Conservation (phyloP, 2,329 filamentous ascomycete genomes). For the Lecanicillium sp. region DNA sequence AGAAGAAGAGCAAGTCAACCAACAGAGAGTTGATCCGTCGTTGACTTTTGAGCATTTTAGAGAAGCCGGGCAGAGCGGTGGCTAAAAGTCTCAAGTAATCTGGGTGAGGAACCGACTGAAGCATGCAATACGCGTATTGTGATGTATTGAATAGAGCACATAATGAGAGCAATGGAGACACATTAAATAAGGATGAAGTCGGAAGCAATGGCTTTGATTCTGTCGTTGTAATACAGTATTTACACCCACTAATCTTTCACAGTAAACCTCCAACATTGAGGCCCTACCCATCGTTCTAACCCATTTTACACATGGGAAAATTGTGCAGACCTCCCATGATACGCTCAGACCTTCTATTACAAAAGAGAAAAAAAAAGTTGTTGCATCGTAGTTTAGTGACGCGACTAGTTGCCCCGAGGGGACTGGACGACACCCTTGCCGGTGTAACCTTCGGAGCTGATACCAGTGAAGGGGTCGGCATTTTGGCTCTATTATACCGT, state of each 20-base stretch:
- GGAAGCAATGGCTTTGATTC: slow-evolving; percentile 24
- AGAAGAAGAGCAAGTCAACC: slow-evolving; percentile 48
- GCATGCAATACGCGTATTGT: too few species aligned
- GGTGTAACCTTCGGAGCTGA: slow-evolving; percentile 68
- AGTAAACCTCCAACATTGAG: slow-evolving; percentile 10
- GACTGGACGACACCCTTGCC: slow-evolving; percentile 75
- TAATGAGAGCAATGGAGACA: too few species aligned
- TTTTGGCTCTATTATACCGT: slow-evolving; percentile 58
- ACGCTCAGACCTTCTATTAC: slow-evolving; percentile 24
- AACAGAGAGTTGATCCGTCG: slow-evolving; percentile 11
- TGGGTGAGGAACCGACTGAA: too few species aligned
- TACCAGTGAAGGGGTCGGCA: slow-evolving; percentile 78
- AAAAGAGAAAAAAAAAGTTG: slow-evolving; percentile 24
- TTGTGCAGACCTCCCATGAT: slow-evolving; percentile 15
- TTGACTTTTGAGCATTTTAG: slow-evolving; percentile 32
- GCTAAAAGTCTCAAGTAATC: slow-evolving; percentile 20
- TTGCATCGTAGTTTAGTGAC: slow-evolving; percentile 7
- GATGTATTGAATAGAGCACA: neutral
- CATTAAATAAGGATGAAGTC: slow-evolving; percentile 14
- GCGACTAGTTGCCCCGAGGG: slow-evolving; percentile 39
- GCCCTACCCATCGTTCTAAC: slow-evolving; percentile 20
- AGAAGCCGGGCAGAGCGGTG: slow-evolving; percentile 39
- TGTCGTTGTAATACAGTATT: slow-evolving; percentile 36
- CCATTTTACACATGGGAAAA: slow-evolving; percentile 28
- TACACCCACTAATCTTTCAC: slow-evolving; percentile 26